Evolutionary conservation across 2,329 filamentous ascomycete genomes (phyloP), one percentile per base, ranked within the genome.

Genomic region (Clonostachys rosea): DNA sequence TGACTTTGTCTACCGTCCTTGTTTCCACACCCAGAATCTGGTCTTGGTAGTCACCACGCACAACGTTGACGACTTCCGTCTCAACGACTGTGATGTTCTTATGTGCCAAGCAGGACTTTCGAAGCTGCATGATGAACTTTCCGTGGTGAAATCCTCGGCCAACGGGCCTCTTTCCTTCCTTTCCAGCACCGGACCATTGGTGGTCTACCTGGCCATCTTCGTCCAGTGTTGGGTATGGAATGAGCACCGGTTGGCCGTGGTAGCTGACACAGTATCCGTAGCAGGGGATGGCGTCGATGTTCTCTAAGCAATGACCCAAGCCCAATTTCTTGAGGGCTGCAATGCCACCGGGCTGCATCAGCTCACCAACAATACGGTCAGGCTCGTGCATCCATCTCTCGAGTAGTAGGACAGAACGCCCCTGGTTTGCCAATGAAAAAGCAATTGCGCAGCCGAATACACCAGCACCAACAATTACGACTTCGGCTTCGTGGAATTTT

Each of bases 121-220:
- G 83, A 54, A 99, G 72, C 62, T 89, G 84, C 68, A 78, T 82
- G 58, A 99, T 90, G 69, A 99, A 96, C 56, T 90, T 83, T 42
- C 94, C 94, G 69, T 99, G 94, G 72, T 99, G 94, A 65, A 99
- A 99, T 42, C 81, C 81, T 52, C 87, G 76, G 37, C 94, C 94
- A 3, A 87, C 84, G 52, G 75, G 69, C 54, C 72, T 74, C 59
- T 65, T 67, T 52, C 58, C 59, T 40, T 58, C 59, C 54, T 60
- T 65, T 44, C 59, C 59, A 20, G 61, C 53, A 20, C 66, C 66
- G 42, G 55, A 51, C 66, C 66, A 69, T 40, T 59, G 56, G 51
- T 63, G 56, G 41, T 60, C 55, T 36, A 75, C 66, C 36, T 66
- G 56, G 37, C 75, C 75, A 13, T 64, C 55, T 42, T 72, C 71